Percentiles rank a stretch among this genome's conserved stretches.
Conservation (phyloP, 2,329 filamentous ascomycete genomes). For the Ophiosphaerella narmari region DNA sequence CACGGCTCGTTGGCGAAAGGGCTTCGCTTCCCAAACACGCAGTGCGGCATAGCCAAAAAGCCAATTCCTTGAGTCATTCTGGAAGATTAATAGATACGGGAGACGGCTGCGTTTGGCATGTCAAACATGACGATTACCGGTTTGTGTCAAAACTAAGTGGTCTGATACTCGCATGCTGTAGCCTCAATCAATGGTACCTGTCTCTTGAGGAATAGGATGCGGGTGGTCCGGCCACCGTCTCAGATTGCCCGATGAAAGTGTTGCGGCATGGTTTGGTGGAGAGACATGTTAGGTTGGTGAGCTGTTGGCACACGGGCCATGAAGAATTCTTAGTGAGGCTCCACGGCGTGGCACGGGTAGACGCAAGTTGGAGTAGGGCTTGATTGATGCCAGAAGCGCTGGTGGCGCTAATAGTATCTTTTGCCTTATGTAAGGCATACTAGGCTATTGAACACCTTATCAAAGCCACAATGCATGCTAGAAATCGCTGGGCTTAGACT, state of each 20-base stretch:
- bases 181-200: too few relatives aligned
- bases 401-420: conserved; percentile 4
- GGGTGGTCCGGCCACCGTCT: background rate
- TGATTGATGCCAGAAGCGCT: conserved; percentile 9
- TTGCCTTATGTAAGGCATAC: background rate
- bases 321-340: too few relatives aligned
- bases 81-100: background rate
- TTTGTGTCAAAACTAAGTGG: conserved; percentile 20
- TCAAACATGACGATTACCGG: background rate
- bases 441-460: background rate
- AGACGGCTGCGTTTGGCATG: background rate
- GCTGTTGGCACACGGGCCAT: too few relatives aligned
- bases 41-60: background rate
- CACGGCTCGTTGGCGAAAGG: background rate
- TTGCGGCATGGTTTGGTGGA: background rate
- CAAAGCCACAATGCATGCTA: background rate
- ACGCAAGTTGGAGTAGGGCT: background rate
- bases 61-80: background rate
- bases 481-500: background rate
- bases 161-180: conserved; percentile 24
- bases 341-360: too few relatives aligned
- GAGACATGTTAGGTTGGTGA: too few relatives aligned
- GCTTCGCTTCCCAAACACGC: background rate
- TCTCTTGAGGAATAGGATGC: background rate
- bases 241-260: background rate